Evolutionary conservation across 345 rosid genomes (phyloP).

Genomic region (Aurinia saxatilis): DNA sequence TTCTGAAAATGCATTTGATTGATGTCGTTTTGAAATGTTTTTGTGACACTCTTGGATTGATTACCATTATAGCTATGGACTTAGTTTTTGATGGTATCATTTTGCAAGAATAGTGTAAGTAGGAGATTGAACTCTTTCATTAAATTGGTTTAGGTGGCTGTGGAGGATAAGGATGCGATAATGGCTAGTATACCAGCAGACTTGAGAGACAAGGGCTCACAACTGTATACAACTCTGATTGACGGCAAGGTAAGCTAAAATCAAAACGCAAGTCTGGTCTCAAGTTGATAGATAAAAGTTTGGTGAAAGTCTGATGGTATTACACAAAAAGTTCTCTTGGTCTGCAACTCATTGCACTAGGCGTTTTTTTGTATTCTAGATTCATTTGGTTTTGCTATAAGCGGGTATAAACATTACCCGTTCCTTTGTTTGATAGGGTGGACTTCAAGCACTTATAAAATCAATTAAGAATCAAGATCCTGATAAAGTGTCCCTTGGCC

Average conservation of each 20-base stretch:
- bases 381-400: neutral
- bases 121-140: neutral
- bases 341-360: neutral
- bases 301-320: neutral
- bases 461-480: constrained; percentile 81
- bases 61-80: neutral
- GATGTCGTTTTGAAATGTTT: neutral
- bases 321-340: neutral
- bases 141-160: constrained; percentile 51
- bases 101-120: neutral
- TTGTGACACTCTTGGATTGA: neutral
- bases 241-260: constrained; percentile 59
- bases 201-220: constrained; percentile 63
- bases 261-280: neutral
- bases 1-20: neutral
- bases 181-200: constrained; percentile 68
- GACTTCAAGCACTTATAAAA: constrained; percentile 66
- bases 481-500: constrained; percentile 79
- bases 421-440: constrained; percentile 49
- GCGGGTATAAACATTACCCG: neutral
- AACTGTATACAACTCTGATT: constrained; percentile 54
- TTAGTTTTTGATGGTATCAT: neutral
- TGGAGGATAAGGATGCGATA: constrained; percentile 64
- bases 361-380: neutral
- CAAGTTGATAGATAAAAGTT: neutral